Base-by-base conservation (phyloP, 306 rosid species). In the Cicer yamashitae region DNA sequence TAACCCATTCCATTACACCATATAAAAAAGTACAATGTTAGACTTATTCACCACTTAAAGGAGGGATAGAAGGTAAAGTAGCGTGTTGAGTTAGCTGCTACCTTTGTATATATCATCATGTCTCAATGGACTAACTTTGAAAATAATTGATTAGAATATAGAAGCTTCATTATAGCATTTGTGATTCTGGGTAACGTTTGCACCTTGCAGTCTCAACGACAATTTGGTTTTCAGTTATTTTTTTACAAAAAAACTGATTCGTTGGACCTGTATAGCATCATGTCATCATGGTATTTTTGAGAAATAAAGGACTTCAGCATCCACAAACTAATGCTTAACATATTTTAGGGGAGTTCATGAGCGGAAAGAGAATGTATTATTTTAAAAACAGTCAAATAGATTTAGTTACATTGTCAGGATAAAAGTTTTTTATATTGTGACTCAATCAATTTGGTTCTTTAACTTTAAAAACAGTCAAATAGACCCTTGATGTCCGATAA, bases 31-130 rank as follows among this genome's bases (percentile, higher is more conserved):
- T 38, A 57, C 54, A 71, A 37, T 50, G 34, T 63, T 40, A 25
- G 52, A 52, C 7, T 64, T 73, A 44, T 74, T 84, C 57, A 22
- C 71, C 73, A n/a, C 17, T 56, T 25, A 22, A 47, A 57, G 75
- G 34, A 30, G 12, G 82, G 77, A 40, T 44, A 70, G 81, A 66
- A 77, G 67, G 71, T 67, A 82, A 71, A 71, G 87, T 45, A 77
- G 85, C 72, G 47, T 67, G 73, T 80, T 83, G 74, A 66, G 43
- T 76, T 76, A 37, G 82, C 85, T 82, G 58, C 83, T 78, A 61
- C 77, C 85, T 71, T 41, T 89, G 87, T 89, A 82, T 81, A 89
- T 75, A 79, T 75, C 82, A 67, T 76, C 83, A 67, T 76, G 81
- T 79, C 69, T 59, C 71, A 58, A 82, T 56, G 43, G 75, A 82